Base-by-base conservation (phyloP, 805 yeast species). In the Candida boidinii region DNA sequence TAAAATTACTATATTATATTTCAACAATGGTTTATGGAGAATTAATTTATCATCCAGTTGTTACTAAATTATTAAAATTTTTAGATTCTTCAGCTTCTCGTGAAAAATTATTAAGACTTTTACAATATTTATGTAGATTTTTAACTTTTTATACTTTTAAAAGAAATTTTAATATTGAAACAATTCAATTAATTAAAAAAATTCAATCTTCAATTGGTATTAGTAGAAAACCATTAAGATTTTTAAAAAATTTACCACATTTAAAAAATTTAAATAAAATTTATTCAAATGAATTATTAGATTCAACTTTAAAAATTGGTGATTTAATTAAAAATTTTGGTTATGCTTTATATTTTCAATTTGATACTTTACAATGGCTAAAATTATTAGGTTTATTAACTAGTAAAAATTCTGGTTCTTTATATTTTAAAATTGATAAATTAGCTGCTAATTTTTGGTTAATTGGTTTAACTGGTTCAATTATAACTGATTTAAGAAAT, bases 21-120 rank as follows among this genome's bases (percentile, higher is more conserved):
- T n/a, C n/a, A n/a, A n/a, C n/a, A n/a, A n/a, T n/a, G n/a, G n/a
- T n/a, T n/a, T n/a, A n/a, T n/a, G n/a, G n/a, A n/a, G n/a, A n/a
- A n/a, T n/a, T n/a, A n/a, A n/a, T n/a, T n/a, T n/a, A n/a, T n/a
- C 95, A 82, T 60, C 95, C 95, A 12, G 64, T 83, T 2, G 54
- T 80, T 33, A 57, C 66, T 36, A 79, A 74, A 44, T 53, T 79
- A 24, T 61, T 81, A 54, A 70, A 64, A 47, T 79, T 77, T 51
- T 62, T 81, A 41, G 86, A 82, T 49, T 58, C 74, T 30, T 35
- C 64, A 31, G 73, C 78, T 26, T 90, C 90, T 37, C 70, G 95
- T 45, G 96, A 87, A 53, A 87, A 87, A 62, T 56, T 78, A 11
- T 66, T 83, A 49, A 77, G 96, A 45, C 60, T 81, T 34, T 69